These are phyloP conservation scores for Lactarius quietus DNA, from an alignment of 768 basidiomycete genomes.

Conservation along the genomic window DNA sequence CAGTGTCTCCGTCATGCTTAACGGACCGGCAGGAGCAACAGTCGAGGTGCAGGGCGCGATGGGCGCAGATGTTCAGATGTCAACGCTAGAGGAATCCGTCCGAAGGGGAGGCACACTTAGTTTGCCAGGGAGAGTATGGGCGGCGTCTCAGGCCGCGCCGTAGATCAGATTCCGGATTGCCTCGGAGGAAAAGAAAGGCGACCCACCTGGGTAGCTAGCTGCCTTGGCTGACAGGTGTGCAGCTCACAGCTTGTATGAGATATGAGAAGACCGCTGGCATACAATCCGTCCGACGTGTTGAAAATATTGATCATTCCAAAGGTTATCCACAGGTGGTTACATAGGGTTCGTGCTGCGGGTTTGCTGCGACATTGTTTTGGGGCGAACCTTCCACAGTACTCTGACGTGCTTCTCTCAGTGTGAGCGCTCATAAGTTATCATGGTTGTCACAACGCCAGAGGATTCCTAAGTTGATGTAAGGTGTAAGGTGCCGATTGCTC, in stretches of 20 bases:
- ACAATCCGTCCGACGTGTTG: not conserved
- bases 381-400: not conserved
- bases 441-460: not conserved
- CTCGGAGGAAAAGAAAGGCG: not conserved
- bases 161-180: constrained; percentile 1
- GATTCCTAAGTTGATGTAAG: no score
- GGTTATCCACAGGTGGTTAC: not conserved
- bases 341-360: not conserved
- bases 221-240: not conserved
- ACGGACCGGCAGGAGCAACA: constrained; percentile 52
- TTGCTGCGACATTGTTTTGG: constrained; percentile 1
- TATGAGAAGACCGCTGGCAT: not conserved
- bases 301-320: not conserved
- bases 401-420: constrained; percentile 8
- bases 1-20: constrained; percentile 60
- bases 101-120: constrained; percentile 70
- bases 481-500: not conserved
- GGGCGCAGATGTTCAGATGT: constrained; percentile 42
- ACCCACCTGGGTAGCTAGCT: not conserved
- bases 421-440: not conserved
- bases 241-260: not conserved
- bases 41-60: constrained; percentile 59
- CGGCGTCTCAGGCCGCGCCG: constrained; percentile 20
- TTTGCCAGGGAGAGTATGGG: constrained; percentile 64
- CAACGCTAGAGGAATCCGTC: constrained; percentile 63